Conservation (phyloP, 257 asterid genomes). For the Osmanthus fragrans region DNA sequence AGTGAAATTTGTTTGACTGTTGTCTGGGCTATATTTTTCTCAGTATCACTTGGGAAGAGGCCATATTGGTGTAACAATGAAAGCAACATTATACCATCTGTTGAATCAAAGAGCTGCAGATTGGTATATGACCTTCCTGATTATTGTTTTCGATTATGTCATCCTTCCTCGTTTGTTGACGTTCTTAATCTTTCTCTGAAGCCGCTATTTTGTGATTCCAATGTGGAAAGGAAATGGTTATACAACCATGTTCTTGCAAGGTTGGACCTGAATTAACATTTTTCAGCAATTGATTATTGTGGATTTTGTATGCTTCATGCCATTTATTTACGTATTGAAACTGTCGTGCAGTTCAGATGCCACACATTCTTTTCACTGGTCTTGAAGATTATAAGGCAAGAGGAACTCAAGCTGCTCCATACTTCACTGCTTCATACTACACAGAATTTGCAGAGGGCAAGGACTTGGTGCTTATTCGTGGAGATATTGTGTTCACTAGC, state of each 20-base stretch:
- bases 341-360: constrained; percentile 74
- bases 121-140: constrained; percentile 47
- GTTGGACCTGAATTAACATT: constrained; percentile 35
- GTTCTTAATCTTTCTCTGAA: constrained; percentile 34
- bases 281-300: constrained; percentile 12
- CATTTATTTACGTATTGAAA: neutral
- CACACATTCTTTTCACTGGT: constrained; percentile 91
- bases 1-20: constrained; percentile 5
- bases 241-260: constrained; percentile 87
- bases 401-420: constrained; percentile 96
- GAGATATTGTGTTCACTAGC: constrained; percentile 86
- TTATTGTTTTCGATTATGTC: constrained; percentile 5
- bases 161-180: constrained; percentile 17
- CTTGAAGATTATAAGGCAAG: constrained; percentile 94
- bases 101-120: constrained; percentile 74
- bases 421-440: constrained; percentile 73
- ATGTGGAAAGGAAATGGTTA: constrained; percentile 95
- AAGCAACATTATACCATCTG: constrained; percentile 58
- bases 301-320: neutral
- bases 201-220: constrained; percentile 89
- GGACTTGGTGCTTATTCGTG: constrained; percentile 82
- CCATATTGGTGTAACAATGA: constrained; percentile 82
- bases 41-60: constrained; percentile 98
- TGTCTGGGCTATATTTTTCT: constrained; percentile 24
- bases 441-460: constrained; percentile 73